Conservation (phyloP, 768 basidiomycete species). For the Pleurotus salmoneostramineus region DNA sequence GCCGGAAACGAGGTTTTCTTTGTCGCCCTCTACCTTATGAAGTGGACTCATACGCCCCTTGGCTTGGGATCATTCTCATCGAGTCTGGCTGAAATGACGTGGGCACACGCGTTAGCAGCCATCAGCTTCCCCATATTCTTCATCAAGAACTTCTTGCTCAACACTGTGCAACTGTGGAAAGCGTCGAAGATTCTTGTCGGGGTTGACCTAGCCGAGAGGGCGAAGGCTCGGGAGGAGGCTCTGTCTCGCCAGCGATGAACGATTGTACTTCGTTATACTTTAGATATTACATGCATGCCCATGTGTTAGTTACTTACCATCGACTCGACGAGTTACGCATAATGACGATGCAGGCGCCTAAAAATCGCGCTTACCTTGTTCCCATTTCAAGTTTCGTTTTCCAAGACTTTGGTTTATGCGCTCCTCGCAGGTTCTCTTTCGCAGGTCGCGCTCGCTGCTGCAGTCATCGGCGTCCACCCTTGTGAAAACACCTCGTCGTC, state of each 20-base stretch:
- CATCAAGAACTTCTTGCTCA: constrained; percentile 82
- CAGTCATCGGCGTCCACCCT: constrained; percentile 13
- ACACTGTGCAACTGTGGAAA: constrained; percentile 97
- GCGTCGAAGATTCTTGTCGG: constrained; percentile 93
- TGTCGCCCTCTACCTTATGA: constrained; percentile 90
- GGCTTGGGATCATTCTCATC: constrained; percentile 29
- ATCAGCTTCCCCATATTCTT: constrained; percentile 65
- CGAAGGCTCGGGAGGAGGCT: constrained; percentile 49
- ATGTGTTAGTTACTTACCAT: not conserved
- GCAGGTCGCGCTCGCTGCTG: constrained; percentile 35
- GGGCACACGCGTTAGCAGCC: constrained; percentile 69
- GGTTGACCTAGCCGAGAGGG: constrained; percentile 85
- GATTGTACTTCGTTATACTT: not conserved
- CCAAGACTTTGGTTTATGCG: constrained; percentile 22
- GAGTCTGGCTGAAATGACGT: constrained; percentile 48
- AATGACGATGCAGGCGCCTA: not conserved
- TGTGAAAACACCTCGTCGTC: not conserved
- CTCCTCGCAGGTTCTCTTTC: constrained; percentile 29
- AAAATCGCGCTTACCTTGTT: not conserved
- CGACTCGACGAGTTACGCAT: not conserved
- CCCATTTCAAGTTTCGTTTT: constrained; percentile 7
- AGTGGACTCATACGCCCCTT: constrained; percentile 75
- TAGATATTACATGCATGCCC: not conserved
- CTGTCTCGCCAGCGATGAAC: constrained; percentile 4
- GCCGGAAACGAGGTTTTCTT: constrained; percentile 96